Conservation (phyloP, 2,329 filamentous ascomycete genomes). For the Sclerotinia spermophila region DNA sequence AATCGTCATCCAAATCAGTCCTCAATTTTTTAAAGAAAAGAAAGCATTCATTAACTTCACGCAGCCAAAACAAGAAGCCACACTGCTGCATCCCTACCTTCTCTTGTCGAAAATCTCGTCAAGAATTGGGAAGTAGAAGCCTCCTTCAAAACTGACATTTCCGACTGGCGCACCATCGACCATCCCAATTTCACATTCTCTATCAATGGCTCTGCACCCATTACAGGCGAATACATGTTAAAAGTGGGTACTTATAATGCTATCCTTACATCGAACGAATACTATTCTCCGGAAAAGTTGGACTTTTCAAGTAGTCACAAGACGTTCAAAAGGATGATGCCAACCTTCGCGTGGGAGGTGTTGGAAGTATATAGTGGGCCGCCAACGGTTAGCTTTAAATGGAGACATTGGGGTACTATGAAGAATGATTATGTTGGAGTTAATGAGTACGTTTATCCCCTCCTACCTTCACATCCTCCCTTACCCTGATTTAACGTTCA, state of each 20-base stretch:
- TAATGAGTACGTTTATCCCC: slow-evolving; percentile 32
- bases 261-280: slow-evolving; percentile 59
- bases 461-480: not conserved
- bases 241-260: slow-evolving; percentile 67
- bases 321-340: slow-evolving; percentile 71
- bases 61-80: slow-evolving; percentile 57
- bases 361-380: slow-evolving; percentile 64
- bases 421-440: slow-evolving; percentile 62
- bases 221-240: slow-evolving; percentile 61
- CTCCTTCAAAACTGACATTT: slow-evolving; percentile 59
- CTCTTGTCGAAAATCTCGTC: slow-evolving; percentile 65
- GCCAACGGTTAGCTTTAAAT: slow-evolving; percentile 59
- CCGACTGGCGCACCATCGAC: slow-evolving; percentile 65
- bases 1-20: not conserved
- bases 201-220: slow-evolving; percentile 57
- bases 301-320: slow-evolving; percentile 65
- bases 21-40: not conserved
- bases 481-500: slow-evolving; percentile 17
- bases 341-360: slow-evolving; percentile 68
- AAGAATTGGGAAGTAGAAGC: slow-evolving; percentile 73
- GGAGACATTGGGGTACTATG: slow-evolving; percentile 67
- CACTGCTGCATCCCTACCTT: slow-evolving; percentile 51
- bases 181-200: slow-evolving; percentile 57
- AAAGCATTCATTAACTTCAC: not conserved
- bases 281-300: slow-evolving; percentile 58